Evolutionary conservation across 495 filamentous ascomycete species (phyloP).

Genomic region (Diplogelasinospora grovesii): DNA sequence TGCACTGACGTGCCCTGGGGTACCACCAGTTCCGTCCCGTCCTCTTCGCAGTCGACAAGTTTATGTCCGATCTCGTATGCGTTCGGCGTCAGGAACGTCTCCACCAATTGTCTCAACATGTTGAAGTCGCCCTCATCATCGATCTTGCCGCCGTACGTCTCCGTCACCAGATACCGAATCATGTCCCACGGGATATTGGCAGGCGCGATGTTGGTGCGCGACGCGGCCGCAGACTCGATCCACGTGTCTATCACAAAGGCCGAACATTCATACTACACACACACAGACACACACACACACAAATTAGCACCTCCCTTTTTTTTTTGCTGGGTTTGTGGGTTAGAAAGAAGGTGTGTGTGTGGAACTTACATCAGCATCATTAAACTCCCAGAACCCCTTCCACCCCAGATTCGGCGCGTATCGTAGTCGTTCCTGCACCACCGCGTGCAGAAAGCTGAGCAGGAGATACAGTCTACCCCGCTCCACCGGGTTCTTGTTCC

Average conservation of each 20-base stretch:
- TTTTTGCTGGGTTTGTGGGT: not conserved
- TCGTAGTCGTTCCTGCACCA: constrained; percentile 89
- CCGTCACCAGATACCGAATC: constrained; percentile 82
- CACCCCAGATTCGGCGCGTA: constrained; percentile 94
- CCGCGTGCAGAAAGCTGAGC: constrained; percentile 90
- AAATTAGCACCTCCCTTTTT: too few species aligned
- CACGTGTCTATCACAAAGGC: constrained; percentile 94
- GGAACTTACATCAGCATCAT: constrained; percentile 90
- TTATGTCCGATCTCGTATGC: constrained; percentile 91
- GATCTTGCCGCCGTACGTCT: constrained; percentile 97
- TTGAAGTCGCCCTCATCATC: constrained; percentile 85
- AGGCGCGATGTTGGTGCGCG: constrained; percentile 85
- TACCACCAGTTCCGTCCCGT: constrained; percentile 55
- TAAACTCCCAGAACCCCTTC: constrained; percentile 99
- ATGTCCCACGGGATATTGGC: constrained; percentile 95
- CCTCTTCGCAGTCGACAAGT: constrained; percentile 55
- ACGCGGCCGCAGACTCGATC: constrained; percentile 74
- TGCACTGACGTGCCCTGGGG: constrained; percentile 73
- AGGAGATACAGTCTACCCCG: constrained; percentile 85
- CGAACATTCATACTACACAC: constrained; percentile 82
- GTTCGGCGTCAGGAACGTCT: constrained; percentile 68
- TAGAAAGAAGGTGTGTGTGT: not conserved
- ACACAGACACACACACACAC: constrained; percentile 6
- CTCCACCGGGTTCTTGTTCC: constrained; percentile 79
- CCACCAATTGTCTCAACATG: constrained; percentile 63